Evolutionary conservation across 257 asterid genomes (phyloP), one percentile per base, ranked within the genome.

Genomic region (Anisodus acutangulus): DNA sequence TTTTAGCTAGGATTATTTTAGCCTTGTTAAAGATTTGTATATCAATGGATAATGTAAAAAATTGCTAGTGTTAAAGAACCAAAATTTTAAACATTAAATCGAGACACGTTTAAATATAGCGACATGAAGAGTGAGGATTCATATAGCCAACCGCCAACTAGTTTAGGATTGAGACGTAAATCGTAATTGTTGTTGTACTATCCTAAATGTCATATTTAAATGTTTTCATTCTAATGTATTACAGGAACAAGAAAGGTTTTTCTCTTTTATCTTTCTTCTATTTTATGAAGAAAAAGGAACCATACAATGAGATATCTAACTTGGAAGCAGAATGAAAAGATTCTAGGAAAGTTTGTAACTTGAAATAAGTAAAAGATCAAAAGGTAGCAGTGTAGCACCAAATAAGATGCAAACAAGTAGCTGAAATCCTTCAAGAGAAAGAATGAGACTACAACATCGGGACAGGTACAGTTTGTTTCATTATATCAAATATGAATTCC

Each of bases 321-420:
- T 54, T 62, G 37, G n/a, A 22, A 53, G 81, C 13, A 76, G 45
- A 76, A 53, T 3, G 22, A 72, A 72, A 47, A 72, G 59, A 47
- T 72, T 45, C 57, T 47, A 72, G 59, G 37, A 72, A 72, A 72
- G 2, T 72, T 47, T 1, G 19, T 5, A 47, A 72, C 80, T 45
- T 47, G 41, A 72, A 47, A 72, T 72, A 47, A 45, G 80, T 49
- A 72, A n/a, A 47, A n/a, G 80, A 19, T 72, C 59, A 72, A 22
- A 19, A 47, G 59, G 16, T 45, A 72, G 9, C 57, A 43, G 79
- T 71, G 31, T 71, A 71, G 58, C 79, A 71, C 79, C 58, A 45
- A 8, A 71, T 45, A 22, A 71, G n/a, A 72, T 49, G 59, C 80
- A 47, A 72, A 19, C 39, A 72, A 72, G 41, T 45, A 45, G 41